These are phyloP conservation scores for Auxenochlorella pyrenoidosa DNA, from an alignment of 139 green algal species.

Conservation along the genomic window DNA sequence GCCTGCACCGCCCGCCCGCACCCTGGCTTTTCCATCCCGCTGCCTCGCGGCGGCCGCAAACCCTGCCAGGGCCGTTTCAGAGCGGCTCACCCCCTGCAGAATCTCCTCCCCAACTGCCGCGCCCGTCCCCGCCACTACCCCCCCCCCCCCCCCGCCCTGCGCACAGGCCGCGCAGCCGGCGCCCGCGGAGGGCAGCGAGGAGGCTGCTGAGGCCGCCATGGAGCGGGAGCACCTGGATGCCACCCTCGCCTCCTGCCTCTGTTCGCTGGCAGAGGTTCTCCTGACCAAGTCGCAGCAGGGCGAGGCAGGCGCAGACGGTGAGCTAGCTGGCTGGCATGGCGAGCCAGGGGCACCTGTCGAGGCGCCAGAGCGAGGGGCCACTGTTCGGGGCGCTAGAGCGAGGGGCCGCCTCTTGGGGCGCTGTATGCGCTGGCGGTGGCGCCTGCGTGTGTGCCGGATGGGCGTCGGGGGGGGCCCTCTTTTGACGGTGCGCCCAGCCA, in stretches of 20 bases:
- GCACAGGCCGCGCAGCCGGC: constrained; percentile 10
- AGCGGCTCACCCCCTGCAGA: neutral
- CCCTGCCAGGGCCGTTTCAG: too few species aligned
- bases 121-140: neutral
- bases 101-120: neutral
- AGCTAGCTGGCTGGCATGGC: too few species aligned
- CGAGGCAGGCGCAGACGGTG: constrained; percentile 28
- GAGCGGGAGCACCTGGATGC: constrained; percentile 43
- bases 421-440: too few species aligned
- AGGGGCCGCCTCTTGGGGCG: too few species aligned
- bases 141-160: neutral
- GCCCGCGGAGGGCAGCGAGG: neutral
- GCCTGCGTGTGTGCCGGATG: too few species aligned
- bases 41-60: too few species aligned
- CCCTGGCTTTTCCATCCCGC: neutral
- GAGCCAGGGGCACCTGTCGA: too few species aligned
- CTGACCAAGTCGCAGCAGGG: constrained; percentile 44
- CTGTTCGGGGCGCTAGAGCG: too few species aligned
- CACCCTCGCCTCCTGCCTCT: constrained; percentile 65
- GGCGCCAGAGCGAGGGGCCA: too few species aligned
- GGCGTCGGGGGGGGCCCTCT: too few species aligned
- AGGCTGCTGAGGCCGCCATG: neutral
- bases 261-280: constrained; percentile 73
- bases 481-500: too few species aligned
- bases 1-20: neutral